Evolutionary conservation across 306 rosid species (phyloP).

Genomic region (Citrullus colocynthis): DNA sequence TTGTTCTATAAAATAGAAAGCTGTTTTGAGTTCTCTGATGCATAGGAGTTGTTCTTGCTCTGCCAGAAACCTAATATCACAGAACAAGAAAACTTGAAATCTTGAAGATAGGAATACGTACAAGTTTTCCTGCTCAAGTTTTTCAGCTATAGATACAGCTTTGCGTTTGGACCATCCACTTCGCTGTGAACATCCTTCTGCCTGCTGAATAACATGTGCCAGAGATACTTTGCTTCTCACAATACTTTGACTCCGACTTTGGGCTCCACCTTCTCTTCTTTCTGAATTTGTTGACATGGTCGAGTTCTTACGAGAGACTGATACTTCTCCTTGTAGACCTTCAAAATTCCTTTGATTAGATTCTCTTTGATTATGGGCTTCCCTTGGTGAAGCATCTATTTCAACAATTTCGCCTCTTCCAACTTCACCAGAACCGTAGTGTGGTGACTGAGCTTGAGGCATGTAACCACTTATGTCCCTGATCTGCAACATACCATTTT

Average conservation of each 20-base stretch:
- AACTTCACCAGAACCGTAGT: slow-evolving; percentile 24
- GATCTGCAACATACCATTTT: slow-evolving; percentile 34
- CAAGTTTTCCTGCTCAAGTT: slow-evolving; percentile 97
- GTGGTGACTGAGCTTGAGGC: slow-evolving; percentile 26
- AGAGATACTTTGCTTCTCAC: slow-evolving; percentile 93
- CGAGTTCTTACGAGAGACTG: slow-evolving; percentile 31
- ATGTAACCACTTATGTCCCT: slow-evolving; percentile 31
- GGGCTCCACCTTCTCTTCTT: slow-evolving; percentile 40
- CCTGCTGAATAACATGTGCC: slow-evolving; percentile 97
- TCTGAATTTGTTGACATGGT: slow-evolving; percentile 27
- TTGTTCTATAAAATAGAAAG: not conserved
- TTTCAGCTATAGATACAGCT: slow-evolving; percentile 96
- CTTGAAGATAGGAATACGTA: slow-evolving; percentile 28
- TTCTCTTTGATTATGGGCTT: slow-evolving; percentile 24
- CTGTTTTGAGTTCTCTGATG: not conserved
- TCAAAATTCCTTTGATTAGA: slow-evolving; percentile 24
- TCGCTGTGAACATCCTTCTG: slow-evolving; percentile 66
- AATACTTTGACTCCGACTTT: slow-evolving; percentile 59
- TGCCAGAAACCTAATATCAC: not conserved
- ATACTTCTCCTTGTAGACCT: slow-evolving; percentile 27
- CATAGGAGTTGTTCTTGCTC: not conserved
- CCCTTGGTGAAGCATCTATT: slow-evolving; percentile 49
- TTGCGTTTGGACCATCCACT: slow-evolving; percentile 75
- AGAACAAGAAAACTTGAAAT: not conserved
- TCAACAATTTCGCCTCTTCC: slow-evolving; percentile 72